Evolutionary conservation across 73 alveolate genomes (phyloP).

Genomic region (Urostyla sp.): DNA sequence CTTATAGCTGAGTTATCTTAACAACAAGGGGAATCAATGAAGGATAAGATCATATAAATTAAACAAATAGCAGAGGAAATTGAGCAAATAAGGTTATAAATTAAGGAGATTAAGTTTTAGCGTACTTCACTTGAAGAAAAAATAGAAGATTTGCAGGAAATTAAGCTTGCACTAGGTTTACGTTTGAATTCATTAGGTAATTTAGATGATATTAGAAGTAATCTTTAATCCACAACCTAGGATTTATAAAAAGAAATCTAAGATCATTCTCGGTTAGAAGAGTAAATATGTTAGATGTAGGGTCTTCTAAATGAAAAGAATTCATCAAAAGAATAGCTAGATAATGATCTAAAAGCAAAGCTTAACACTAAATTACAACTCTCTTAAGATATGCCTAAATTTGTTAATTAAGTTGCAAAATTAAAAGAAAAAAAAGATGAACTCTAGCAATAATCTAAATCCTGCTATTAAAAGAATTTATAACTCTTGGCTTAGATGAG

Average conservation of each 20-base stretch:
- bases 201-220: not conserved
- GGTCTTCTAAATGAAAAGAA: not conserved
- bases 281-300: not conserved
- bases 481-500: not conserved
- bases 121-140: not conserved
- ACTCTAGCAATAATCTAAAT: too few species aligned
- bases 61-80: not conserved
- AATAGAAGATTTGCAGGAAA: conserved; percentile 9
- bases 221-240: conserved; percentile 19
- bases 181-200: conserved; percentile 5
- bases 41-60: not conserved
- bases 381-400: conserved; percentile 10
- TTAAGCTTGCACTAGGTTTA: not conserved
- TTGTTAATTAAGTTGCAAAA: not conserved
- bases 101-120: too few species aligned
- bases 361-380: not conserved
- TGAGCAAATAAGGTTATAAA: not conserved
- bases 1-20: too few species aligned
- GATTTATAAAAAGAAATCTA: not conserved
- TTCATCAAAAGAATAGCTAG: not conserved
- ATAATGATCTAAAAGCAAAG: not conserved
- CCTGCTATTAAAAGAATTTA: too few species aligned
- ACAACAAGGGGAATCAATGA: not conserved
- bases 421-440: not conserved
- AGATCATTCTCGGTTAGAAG: not conserved